Base-by-base conservation (phyloP, 1,284 basidiomycete species). In the Psilocybe mexicana region DNA sequence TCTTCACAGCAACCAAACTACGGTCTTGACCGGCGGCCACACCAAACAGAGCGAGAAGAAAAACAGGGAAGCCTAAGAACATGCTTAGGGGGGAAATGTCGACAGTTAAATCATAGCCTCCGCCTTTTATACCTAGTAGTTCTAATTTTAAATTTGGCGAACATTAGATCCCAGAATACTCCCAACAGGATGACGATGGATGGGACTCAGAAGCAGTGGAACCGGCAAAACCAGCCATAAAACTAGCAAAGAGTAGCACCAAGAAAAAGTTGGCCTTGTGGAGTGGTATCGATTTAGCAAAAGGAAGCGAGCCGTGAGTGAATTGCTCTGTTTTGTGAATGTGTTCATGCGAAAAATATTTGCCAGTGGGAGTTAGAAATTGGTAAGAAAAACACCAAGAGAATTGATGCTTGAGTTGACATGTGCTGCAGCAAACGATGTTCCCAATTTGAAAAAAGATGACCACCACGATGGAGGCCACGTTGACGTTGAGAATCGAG, bases 1-100 rank as follows among this genome's bases (percentile, higher is more conserved):
- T 58, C 43, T 68, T 63, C 1, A 76, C 74, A 23, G 53, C 52
- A 1, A 38, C 40, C 33, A 74, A 52, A 43, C 64, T 70, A 12
- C 60, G 65, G 58, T 75, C 74, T 51, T 75, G 73, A 44, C 64
- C 70, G 52, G 62, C 46, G 23, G 65, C 70, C 43, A 64, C 44
- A 8, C 40, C 45, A 14, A 48, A 35, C 23, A 59, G 38, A 6
- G 52, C 52, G 8, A 59, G 47, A 25, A 55, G 18, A 46, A 55
- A 4, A 28, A 14, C 33, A 26, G 25, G 6, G 24, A 43, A 51
- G 7, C 24, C 36, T 18, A 59, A 40, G 11, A 50, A 36, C 54
- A 53, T 56, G 36, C 6, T 38, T 18, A 28, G 36, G 8, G 25
- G 30, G 23, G 35, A 26, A 33, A n/a, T 33, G 38, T 8, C 40